Percentiles rank a stretch among this genome's conserved stretches.
phyloP scores from a whole-genome alignment of 2,329 filamentous ascomycete genomes.

The Sphaceloma murrayae region DNA sequence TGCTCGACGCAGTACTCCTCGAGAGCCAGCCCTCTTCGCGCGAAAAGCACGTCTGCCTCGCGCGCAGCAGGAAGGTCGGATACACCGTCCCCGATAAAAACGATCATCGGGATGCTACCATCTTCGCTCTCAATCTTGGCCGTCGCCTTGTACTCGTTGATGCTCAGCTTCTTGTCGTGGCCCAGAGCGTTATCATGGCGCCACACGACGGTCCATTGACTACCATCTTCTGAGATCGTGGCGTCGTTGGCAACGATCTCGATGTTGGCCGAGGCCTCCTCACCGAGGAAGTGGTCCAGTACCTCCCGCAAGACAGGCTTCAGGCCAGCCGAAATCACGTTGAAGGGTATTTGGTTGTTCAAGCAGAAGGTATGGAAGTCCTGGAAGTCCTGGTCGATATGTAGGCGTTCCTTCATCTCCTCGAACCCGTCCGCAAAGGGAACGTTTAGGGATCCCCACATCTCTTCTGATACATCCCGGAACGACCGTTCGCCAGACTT shows the following conservation, averaged over 20 bases:
- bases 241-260: constrained; percentile 61
- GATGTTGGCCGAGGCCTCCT: constrained; percentile 49
- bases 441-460: constrained; percentile 58
- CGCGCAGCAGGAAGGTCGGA: constrained; percentile 57
- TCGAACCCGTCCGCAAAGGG: constrained; percentile 60
- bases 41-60: constrained; percentile 59
- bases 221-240: constrained; percentile 48
- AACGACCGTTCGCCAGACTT: constrained; percentile 56
- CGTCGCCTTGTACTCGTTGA: constrained; percentile 49
- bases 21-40: constrained; percentile 52
- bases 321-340: constrained; percentile 58
- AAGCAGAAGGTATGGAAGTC: constrained; percentile 57
- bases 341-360: constrained; percentile 55
- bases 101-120: constrained; percentile 54
- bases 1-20: constrained; percentile 59
- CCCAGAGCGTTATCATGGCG: constrained; percentile 55
- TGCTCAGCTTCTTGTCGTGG: constrained; percentile 57
- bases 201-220: constrained; percentile 57
- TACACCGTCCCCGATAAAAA: constrained; percentile 62
- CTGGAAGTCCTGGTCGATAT: constrained; percentile 55
- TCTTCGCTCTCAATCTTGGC: constrained; percentile 48
- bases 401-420: constrained; percentile 51
- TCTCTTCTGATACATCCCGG: constrained; percentile 61
- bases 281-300: constrained; percentile 55
- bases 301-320: constrained; percentile 55